Conservation (phyloP, 2,329 filamentous ascomycete genomes). For the Xylaria sp. region DNA sequence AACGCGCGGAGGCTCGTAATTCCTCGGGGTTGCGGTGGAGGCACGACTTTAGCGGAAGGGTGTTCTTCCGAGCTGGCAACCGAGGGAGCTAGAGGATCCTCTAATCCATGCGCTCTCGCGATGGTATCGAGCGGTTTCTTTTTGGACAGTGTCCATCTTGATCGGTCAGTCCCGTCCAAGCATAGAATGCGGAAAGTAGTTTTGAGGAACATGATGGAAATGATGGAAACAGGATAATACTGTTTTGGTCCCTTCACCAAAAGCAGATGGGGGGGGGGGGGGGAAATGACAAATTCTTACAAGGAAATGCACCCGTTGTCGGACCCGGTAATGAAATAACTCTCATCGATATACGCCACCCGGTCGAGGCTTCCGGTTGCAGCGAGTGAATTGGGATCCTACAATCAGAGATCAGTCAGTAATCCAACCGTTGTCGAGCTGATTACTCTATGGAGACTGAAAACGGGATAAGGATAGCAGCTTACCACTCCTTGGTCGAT, state of each 20-base stretch:
- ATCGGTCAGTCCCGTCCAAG: constrained; percentile 52
- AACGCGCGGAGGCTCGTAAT: constrained; percentile 89
- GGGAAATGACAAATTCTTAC: constrained; percentile 56
- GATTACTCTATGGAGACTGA: not conserved
- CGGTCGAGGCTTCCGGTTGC: constrained; percentile 89
- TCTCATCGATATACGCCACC: constrained; percentile 87
- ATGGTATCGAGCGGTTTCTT: constrained; percentile 92
- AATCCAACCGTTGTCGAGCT: constrained; percentile 42
- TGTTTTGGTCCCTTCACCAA: not conserved
- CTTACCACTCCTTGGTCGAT: constrained; percentile 31
- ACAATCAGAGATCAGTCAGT: constrained; percentile 7
- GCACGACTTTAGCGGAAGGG: constrained; percentile 66
- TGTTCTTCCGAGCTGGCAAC: constrained; percentile 78
- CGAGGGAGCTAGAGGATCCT: constrained; percentile 73
- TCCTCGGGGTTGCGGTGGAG: constrained; percentile 78
- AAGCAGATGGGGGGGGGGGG: not conserved
- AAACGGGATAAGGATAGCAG: not conserved
- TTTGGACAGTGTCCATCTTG: constrained; percentile 59
- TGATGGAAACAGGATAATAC: not conserved
- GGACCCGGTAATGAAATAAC: constrained; percentile 89
- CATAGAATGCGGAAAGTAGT: not conserved
- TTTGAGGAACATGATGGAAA: no score
- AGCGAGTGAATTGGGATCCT: constrained; percentile 63
- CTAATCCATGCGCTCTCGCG: constrained; percentile 84
- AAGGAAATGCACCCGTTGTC: constrained; percentile 89